Evolutionary conservation across 768 basidiomycete species (phyloP), one percentile per base, ranked within the genome.

Genomic region (Boletus rubropictus): DNA sequence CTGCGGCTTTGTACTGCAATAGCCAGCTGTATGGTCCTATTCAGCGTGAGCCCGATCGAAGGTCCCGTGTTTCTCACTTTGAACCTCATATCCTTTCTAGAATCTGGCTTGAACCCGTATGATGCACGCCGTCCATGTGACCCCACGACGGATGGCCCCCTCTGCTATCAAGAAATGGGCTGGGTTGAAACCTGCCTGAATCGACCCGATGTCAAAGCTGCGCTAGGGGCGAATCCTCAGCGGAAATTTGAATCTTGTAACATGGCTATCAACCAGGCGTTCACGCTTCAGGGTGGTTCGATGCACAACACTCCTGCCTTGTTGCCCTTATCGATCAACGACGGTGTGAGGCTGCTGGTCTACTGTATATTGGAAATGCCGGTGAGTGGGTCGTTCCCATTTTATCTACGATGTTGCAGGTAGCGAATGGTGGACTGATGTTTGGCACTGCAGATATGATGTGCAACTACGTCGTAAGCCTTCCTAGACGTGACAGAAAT

Each of bases 171-270:
- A 48, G 75, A 95, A 69, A 82, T 96, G 78, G 58, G 65, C 15
- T 96, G 89, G 88, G 81, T 96, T 60, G 94, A 96, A 56, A 77
- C 73, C 1, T 97, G 84, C 78, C 73, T 97, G 77, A 96, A 97
- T 63, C 69, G 78, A 42, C 76, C 83, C 5, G 75, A 76, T 47
- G 72, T 82, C 64, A 95, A 95, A 72, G 77, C 75, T n/a, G 79
- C 80, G 7, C 76, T 94, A 24, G 91, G 92, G 39, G 89, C 80
- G 14, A 72, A 82, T 54, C 75, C 79, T 2, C 64, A 73, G 3
- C 64, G 68, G 40, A 69, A 72, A 1, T 92, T 90, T 60, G 71
- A 77, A 51, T 76, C 76, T n/a, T 91, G 89, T 67, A 90, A 83
- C 56, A 77, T 75, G 76, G 70, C 84, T 41, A 79, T 96, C 45